Base-by-base conservation (phyloP, 495 filamentous ascomycete genomes). In the Hyaloscypha hepaticicola region DNA sequence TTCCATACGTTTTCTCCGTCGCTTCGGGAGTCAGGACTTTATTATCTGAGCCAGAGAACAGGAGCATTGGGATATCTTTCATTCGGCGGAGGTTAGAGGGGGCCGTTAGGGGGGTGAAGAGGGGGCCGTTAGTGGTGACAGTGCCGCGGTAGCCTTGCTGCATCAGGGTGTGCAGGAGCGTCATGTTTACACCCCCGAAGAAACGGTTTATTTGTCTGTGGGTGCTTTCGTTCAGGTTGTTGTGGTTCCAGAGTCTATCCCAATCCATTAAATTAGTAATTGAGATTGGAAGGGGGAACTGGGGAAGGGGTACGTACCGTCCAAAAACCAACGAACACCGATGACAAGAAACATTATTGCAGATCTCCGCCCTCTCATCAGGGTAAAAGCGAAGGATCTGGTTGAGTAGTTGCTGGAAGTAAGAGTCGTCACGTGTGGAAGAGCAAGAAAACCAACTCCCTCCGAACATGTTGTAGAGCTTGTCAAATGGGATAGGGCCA, bases 111-210 rank as follows among this genome's bases (percentile, higher is more conserved):
- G 71, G 70, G 51, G 74, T 73, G 72, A 70, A 81, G 24, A 76
- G 41, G 0, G 79, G 80, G 4, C 58, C 74, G 69, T 87, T 87
- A 61, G 73, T 73, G 72, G 82, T 82, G 25, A 84, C 83, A 50
- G 76, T 69, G 9, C 83, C 85, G 11, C 75, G 73, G 22, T 66
- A 71, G 6, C 87, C 87, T 75, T 84, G 82, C 61, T 75, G 74
- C 79, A 85, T 87, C 2, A 89, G 76, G 59, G 85, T 74, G 52
- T 80, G 72, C n/a, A 88, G 77, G 48, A 83, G 65, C 3, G 74
- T 78, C 76, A 88, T 88, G 73, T 82, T 84, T n/a, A 83, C 79
- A 49, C 86, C 87, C 48, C 79, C 81, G 58, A 89, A 83, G 73
- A 88, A 87, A 27, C 78, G 78, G 70, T 83, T 79, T 55, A 89